A percentile compares a stretch with the other conserved stretches of the same genome.
Evolutionary conservation across 2,329 filamentous ascomycete species (phyloP).

Genomic region (Chaetoscypha palmicola): DNA sequence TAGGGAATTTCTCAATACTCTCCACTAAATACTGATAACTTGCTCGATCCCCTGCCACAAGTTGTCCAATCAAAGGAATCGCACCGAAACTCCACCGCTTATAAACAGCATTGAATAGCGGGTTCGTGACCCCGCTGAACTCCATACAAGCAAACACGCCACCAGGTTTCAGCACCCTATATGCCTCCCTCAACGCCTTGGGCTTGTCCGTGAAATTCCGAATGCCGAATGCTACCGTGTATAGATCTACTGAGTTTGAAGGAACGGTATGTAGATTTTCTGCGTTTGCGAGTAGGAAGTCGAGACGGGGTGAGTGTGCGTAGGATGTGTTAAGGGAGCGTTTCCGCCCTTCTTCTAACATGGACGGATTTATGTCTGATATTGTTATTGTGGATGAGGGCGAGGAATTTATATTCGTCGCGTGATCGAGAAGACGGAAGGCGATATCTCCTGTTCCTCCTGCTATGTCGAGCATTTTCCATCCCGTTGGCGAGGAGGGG

Average conservation of each 20-base stretch:
- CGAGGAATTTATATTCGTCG: conserved; percentile 73
- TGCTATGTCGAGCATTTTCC: conserved; percentile 87
- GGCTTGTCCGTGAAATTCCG: conserved; percentile 94
- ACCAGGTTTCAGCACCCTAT: conserved; percentile 84
- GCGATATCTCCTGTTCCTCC: conserved; percentile 97
- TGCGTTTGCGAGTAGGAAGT: conserved; percentile 86
- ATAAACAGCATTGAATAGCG: conserved; percentile 76
- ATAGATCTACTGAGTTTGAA: conserved; percentile 74
- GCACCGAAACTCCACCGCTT: conserved; percentile 94
- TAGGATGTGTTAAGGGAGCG: conserved; percentile 54
- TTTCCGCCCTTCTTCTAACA: conserved; percentile 83
- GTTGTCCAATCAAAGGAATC: conserved; percentile 89
- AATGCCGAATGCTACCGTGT: conserved; percentile 96
- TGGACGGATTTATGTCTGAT: conserved; percentile 91
- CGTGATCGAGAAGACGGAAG: conserved; percentile 89
- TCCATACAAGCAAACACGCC: conserved; percentile 96
- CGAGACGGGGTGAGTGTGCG: conserved; percentile 50
- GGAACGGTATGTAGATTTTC: conserved; percentile 64
- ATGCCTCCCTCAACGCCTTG: conserved; percentile 72
- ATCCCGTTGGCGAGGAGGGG: conserved; percentile 40
- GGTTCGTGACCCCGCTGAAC: conserved; percentile 73
- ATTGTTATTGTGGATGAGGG: conserved; percentile 78
- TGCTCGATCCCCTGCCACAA: conserved; percentile 88
- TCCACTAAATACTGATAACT: conserved; percentile 98
- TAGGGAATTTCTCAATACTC: conserved; percentile 91